Evolutionary conservation across 306 rosid genomes (phyloP), one percentile per base, ranked within the genome.

Genomic region (Pueraria montana): DNA sequence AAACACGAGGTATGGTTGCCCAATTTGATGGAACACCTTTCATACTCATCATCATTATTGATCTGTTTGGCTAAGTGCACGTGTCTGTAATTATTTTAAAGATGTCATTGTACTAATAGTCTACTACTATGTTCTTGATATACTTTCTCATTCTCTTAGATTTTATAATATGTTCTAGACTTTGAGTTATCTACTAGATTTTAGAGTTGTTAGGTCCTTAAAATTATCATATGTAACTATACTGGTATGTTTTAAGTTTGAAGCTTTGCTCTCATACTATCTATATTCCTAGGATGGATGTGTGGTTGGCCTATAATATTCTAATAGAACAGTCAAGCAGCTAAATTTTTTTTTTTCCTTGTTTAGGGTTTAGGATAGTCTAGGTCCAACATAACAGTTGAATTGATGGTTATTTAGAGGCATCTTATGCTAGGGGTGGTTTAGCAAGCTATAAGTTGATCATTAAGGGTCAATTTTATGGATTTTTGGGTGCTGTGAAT

Each of bases 1-100:
- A 91, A 93, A 71, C 93, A 95, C 71, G 98, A 95, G 98, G 98
- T 95, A 91, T 89, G 91, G 70, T 67, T 79, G 30, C 53, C 49
- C 74, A 70, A 74, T 83, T 72, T 77, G 65, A 77, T 72, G 30
- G 46, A 72, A 84, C 1, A 11, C 16, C 55, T 20, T 80, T 77
- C 50, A 48, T 62, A 27, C 20, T 75, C 69, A 24, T 6, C 69
- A 24, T 6, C 27, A 36, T 45, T 58, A 48, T 65, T 49, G 40
- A 74, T 78, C 34, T 21, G 30, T 82, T 50, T 74, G 71, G 52
- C 73, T 84, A 45, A 23, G 38, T 84, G 59, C 62, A 40, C 4
- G 58, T 58, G 71, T 49, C 45, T 72, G 27, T 50, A 81, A 30
- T 20, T 64, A 65, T 72, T 73, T 78, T 11, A 55, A 65, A n/a